These are phyloP conservation scores for Linnemannia exigua DNA, from an alignment of 192 early-diverging fungal genomes.

Conservation along the genomic window DNA sequence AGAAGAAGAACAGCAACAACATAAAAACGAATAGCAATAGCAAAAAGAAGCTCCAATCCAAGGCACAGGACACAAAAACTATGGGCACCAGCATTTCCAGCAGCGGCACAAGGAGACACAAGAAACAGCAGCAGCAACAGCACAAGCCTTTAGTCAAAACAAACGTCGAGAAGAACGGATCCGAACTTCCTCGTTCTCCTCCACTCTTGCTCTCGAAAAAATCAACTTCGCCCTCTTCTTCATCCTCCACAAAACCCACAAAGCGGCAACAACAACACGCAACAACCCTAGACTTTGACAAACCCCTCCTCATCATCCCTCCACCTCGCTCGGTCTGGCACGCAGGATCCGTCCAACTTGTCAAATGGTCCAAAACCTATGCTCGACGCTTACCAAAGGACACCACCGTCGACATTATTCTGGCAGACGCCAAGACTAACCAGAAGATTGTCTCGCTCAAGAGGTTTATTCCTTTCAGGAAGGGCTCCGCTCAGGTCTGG, in stretches of 20 bases:
- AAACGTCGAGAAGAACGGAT: not conserved
- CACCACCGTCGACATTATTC: conserved; percentile 47
- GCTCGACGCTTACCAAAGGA: conserved; percentile 26
- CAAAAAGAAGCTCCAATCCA: not conserved
- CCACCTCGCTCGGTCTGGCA: conserved; percentile 42
- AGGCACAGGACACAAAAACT: not conserved
- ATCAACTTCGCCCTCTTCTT: conserved; percentile 5
- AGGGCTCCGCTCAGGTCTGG: conserved; percentile 32
- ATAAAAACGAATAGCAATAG: too few species aligned
- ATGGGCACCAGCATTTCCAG: too few species aligned
- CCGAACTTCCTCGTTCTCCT: not conserved
- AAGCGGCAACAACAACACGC: not conserved
- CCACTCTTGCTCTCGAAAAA: not conserved
- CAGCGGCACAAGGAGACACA: not conserved
- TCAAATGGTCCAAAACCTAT: conserved; percentile 49
- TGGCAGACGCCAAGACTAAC: conserved; percentile 30
- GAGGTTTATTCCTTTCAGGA: conserved; percentile 31
- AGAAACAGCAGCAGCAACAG: not conserved
- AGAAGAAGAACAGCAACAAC: not conserved
- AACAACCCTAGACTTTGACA: not conserved
- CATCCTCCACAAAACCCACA: not conserved
- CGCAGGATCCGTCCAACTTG: conserved; percentile 29
- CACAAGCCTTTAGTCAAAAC: not conserved
- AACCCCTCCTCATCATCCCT: conserved; percentile 37
- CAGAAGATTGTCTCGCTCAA: conserved; percentile 34